phyloP scores from a whole-genome alignment of 2,329 filamentous ascomycete species.

The Akanthomyces muscarius region DNA sequence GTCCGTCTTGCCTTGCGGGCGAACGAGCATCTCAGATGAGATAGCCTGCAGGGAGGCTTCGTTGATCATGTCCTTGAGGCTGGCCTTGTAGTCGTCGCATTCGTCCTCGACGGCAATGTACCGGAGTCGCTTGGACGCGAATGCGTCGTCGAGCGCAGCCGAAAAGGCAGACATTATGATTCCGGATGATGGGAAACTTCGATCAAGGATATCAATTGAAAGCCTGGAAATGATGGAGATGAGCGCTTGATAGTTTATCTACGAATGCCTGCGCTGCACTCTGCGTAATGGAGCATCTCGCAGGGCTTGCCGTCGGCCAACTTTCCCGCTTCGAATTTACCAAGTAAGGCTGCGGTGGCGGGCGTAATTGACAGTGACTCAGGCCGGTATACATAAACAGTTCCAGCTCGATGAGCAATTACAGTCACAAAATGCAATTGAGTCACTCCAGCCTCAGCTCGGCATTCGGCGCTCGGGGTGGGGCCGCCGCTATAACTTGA shows the following conservation, averaged over 20 bases:
- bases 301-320: too few relatives aligned
- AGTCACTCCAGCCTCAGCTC: neutral
- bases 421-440: neutral
- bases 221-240: neutral
- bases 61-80: slow-evolving; percentile 17
- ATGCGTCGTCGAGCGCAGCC: slow-evolving; percentile 16
- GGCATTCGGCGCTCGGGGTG: slow-evolving; percentile 1
- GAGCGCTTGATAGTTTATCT: neutral
- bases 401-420: neutral
- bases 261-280: neutral
- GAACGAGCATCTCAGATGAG: slow-evolving; percentile 14
- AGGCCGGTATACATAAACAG: neutral
- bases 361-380: neutral
- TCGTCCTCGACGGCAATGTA: slow-evolving; percentile 21
- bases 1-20: slow-evolving; percentile 19
- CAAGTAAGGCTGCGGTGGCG: neutral
- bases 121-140: slow-evolving; percentile 20
- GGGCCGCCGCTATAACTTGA: neutral
- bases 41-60: slow-evolving; percentile 20
- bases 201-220: neutral
- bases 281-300: neutral
- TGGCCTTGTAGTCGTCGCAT: slow-evolving; percentile 19
- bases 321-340: neutral
- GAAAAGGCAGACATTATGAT: slow-evolving; percentile 12
- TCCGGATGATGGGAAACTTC: neutral